Evolutionary conservation across 75 land plant genomes (phyloP).

Genomic region (Picea sitchensis): DNA sequence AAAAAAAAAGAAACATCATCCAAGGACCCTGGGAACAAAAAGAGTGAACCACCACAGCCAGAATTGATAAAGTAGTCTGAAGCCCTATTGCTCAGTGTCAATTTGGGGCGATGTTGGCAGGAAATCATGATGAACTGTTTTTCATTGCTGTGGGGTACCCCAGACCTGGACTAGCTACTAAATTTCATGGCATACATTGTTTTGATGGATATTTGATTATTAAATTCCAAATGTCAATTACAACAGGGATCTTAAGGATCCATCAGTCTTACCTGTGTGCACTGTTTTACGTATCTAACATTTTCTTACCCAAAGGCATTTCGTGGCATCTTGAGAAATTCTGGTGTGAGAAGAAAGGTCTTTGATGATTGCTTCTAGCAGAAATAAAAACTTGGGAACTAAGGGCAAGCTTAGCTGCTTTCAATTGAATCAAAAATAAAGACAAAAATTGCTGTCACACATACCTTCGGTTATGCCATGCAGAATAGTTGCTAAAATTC

Average conservation of each 20-base stretch:
- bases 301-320: not conserved
- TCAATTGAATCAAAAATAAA: not conserved
- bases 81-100: too few species aligned
- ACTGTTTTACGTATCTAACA: not conserved
- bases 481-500: conserved; percentile 98
- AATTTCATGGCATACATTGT: not conserved
- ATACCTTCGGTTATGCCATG: conserved; percentile 98
- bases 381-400: not conserved
- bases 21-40: too few species aligned
- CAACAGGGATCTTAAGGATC: not conserved
- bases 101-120: too few species aligned
- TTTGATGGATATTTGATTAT: not conserved
- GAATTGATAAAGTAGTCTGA: too few species aligned
- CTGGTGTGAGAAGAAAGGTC: not conserved
- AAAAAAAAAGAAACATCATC: too few species aligned
- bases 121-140: too few species aligned
- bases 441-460: not conserved
- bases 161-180: not conserved
- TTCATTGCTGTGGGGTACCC: too few species aligned
- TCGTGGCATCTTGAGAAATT: not conserved
- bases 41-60: too few species aligned
- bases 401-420: not conserved
- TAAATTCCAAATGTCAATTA: not conserved
- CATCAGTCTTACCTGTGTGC: not conserved
- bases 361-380: too few species aligned